These are phyloP conservation scores for Spathaspora girioi DNA, from an alignment of 805 yeast genomes.

Conservation along the genomic window DNA sequence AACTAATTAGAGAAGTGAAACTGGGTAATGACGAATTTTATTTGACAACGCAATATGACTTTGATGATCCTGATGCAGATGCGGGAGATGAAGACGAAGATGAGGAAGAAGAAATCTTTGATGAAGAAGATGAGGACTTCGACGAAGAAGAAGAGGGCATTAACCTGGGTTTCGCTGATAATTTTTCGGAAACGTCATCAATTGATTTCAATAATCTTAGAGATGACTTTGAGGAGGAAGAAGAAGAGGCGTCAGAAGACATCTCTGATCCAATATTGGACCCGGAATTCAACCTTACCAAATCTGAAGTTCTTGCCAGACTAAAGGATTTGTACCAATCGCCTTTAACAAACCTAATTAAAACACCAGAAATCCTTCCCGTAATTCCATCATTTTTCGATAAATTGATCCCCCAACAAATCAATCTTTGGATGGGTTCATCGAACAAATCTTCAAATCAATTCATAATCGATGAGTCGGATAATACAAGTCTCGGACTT, in stretches of 20 bases:
- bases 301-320: slow-evolving; percentile 23
- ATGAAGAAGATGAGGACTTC: slow-evolving; percentile 12
- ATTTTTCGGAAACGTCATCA: slow-evolving; percentile 20
- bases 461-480: slow-evolving; percentile 8
- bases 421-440: slow-evolving; percentile 71
- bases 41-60: slow-evolving; percentile 69
- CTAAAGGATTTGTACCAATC: slow-evolving; percentile 53
- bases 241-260: slow-evolving; percentile 12
- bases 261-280: slow-evolving; percentile 7
- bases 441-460: not conserved
- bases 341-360: slow-evolving; percentile 46
- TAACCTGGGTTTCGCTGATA: slow-evolving; percentile 8
- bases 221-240: slow-evolving; percentile 48
- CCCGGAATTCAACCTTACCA: slow-evolving; percentile 13
- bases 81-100: slow-evolving; percentile 13
- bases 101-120: slow-evolving; percentile 9
- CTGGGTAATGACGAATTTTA: slow-evolving; percentile 44
- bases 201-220: slow-evolving; percentile 27
- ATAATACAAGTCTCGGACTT: slow-evolving; percentile 17
- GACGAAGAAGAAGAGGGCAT: slow-evolving; percentile 16
- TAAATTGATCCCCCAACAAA: slow-evolving; percentile 59
- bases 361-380: slow-evolving; percentile 21
- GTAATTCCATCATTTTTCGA: slow-evolving; percentile 40
- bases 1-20: slow-evolving; percentile 42
- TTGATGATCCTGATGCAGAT: slow-evolving; percentile 21